A percentile compares a stretch with the other conserved stretches of the same genome.
Evolutionary conservation across 257 asterid species (phyloP).

Genomic region (Galeopsis tetrahit): DNA sequence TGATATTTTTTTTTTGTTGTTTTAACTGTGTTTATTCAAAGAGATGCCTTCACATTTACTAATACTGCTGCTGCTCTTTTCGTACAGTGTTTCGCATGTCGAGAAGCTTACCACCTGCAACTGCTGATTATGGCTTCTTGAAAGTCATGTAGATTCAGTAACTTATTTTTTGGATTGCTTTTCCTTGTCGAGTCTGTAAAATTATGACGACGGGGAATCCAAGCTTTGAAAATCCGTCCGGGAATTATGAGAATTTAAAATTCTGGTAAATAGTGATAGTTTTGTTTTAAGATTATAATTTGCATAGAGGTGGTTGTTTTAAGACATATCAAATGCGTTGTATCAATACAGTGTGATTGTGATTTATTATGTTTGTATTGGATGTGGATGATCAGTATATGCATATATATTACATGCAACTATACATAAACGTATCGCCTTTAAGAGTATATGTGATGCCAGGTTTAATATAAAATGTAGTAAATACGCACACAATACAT

Average conservation of each 20-base stretch:
- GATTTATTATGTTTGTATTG: not conserved
- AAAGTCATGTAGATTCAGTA: not conserved
- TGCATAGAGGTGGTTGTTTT: not conserved
- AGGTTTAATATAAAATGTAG: too few species aligned
- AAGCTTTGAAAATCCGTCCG: not conserved
- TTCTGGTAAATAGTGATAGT: not conserved
- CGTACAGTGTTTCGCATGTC: slow-evolving; percentile 14
- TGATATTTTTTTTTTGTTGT: not conserved
- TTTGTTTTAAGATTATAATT: not conserved
- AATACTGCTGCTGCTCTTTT: slow-evolving; percentile 31
- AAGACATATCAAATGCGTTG: not conserved
- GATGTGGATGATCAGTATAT: not conserved
- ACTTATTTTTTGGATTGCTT: not conserved
- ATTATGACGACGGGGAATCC: not conserved
- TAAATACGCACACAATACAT: too few species aligned
- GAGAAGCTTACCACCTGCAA: slow-evolving; percentile 14
- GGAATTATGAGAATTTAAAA: not conserved
- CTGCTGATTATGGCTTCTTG: slow-evolving; percentile 9
- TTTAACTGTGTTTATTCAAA: slow-evolving; percentile 7
- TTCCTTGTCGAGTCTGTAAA: not conserved
- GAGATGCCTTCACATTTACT: slow-evolving; percentile 23
- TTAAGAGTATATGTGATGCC: too few species aligned
- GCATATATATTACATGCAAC: too few species aligned
- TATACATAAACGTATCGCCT: too few species aligned
- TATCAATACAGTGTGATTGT: too few species aligned